Percentiles rank a stretch among this genome's conserved stretches.
These are phyloP conservation scores for Malus hybrid DNA, from an alignment of 331 rosid species.

Conservation along the genomic window DNA sequence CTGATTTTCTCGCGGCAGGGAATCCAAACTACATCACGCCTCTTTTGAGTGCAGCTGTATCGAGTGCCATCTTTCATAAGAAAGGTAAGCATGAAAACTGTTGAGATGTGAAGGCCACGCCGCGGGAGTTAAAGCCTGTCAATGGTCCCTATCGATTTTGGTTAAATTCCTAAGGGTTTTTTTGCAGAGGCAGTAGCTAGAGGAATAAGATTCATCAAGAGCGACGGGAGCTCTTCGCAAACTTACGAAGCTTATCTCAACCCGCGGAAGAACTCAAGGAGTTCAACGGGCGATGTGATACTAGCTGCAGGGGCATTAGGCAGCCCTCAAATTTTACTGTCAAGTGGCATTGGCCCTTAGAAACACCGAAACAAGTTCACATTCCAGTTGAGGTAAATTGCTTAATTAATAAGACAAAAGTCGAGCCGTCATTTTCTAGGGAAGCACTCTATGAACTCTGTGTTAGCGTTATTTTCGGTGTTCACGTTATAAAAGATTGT, in stretches of 20 bases:
- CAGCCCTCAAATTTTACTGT: conserved; percentile 55
- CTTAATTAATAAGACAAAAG: no score
- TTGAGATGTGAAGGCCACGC: no score
- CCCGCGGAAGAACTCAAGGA: conserved; percentile 17
- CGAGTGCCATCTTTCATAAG: conserved; percentile 38
- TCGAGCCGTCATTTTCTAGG: no score
- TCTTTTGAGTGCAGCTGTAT: conserved; percentile 60
- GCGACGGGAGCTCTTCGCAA: conserved; percentile 32
- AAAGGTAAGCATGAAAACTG: conserved; percentile 30
- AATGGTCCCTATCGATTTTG: background rate
- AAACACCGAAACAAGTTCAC: conserved; percentile 35
- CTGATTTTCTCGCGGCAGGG: conserved; percentile 53
- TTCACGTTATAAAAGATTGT: no score
- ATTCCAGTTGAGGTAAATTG: conserved; percentile 23
- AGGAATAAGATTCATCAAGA: conserved; percentile 55
- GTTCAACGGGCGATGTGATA: conserved; percentile 48
- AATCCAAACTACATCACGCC: conserved; percentile 39
- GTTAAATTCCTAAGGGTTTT: background rate
- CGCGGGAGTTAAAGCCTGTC: no score
- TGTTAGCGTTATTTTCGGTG: no score
- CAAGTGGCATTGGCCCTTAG: conserved; percentile 68
- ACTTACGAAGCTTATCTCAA: conserved; percentile 45
- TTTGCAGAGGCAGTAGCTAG: conserved; percentile 29
- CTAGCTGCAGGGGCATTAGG: conserved; percentile 71
- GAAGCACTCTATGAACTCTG: no score